A percentile compares a stretch with the other conserved stretches of the same genome.
These are phyloP conservation scores for Psidium friedrichsthalianum DNA, from an alignment of 345 rosid species.

Conservation along the genomic window DNA sequence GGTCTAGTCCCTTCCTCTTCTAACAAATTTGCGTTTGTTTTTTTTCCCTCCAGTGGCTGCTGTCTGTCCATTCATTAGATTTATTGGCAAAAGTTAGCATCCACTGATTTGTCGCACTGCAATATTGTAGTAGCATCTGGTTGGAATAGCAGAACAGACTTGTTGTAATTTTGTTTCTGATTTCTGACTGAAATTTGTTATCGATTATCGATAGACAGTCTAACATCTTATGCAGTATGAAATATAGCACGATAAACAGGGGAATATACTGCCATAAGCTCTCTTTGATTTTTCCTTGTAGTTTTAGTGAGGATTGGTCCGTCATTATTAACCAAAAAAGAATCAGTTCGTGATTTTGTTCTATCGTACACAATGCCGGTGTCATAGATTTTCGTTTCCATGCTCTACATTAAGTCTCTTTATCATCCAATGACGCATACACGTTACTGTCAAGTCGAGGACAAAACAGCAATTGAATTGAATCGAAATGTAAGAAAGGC, in stretches of 20 bases:
- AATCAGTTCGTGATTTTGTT: no score
- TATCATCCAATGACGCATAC: neutral
- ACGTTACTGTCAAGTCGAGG: neutral
- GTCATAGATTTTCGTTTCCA: neutral
- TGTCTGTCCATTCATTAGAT: neutral
- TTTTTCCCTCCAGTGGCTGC: neutral
- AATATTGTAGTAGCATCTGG: neutral
- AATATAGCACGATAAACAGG: neutral
- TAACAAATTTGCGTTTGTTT: neutral
- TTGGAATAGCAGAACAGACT: neutral
- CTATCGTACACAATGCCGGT: neutral
- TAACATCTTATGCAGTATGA: neutral
- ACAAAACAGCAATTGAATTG: neutral
- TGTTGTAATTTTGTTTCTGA: neutral
- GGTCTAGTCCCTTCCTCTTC: slow-evolving; percentile 14
- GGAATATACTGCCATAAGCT: neutral
- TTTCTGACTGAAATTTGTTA: neutral
- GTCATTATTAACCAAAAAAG: neutral
- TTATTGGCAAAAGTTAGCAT: neutral
- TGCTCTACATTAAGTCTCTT: neutral
- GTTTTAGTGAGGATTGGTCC: neutral
- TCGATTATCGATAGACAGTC: neutral
- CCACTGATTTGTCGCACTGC: neutral
- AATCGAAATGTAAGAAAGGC: neutral
- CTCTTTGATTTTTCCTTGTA: neutral